A percentile compares a stretch with the other conserved stretches of the same genome.
phyloP scores from a whole-genome alignment of 202 grass and related monocot genomes.

The Hordeum pubiflorum region DNA sequence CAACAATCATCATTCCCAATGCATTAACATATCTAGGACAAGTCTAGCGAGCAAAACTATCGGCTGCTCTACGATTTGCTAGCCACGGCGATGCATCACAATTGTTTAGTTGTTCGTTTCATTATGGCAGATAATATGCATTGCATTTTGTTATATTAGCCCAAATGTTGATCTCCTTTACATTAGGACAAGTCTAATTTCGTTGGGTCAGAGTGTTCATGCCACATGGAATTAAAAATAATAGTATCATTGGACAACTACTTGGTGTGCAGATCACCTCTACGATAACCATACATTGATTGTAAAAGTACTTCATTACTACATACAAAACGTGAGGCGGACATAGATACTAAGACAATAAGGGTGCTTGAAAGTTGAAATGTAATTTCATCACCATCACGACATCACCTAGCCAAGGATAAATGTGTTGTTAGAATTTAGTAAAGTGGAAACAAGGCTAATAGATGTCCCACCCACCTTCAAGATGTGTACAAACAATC shows the following conservation, averaged over 20 bases:
- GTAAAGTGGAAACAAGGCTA: too few relatives aligned
- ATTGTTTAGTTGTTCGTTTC: not conserved
- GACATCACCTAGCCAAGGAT: too few relatives aligned
- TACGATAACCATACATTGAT: not conserved
- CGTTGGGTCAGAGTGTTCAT: accelerated
- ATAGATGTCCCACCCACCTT: too few relatives aligned
- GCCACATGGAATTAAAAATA: too few relatives aligned
- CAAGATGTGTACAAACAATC: too few relatives aligned
- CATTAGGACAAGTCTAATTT: not conserved
- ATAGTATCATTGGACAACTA: not conserved
- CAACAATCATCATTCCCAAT: not conserved
- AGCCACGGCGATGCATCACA: not conserved
- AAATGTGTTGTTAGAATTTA: too few relatives aligned
- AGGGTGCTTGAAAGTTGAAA: not conserved
- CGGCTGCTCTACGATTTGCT: not conserved
- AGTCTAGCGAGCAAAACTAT: not conserved
- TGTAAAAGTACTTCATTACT: not conserved
- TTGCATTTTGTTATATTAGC: not conserved
- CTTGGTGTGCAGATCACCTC: not conserved
- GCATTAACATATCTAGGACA: not conserved
- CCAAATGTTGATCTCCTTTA: not conserved
- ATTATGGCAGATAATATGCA: not conserved
- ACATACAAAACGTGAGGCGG: not conserved
- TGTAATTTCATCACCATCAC: not conserved
- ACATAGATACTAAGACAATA: not conserved